Evolutionary conservation across 1,284 basidiomycete genomes (phyloP).

Genomic region (Ustilago trichophora): DNA sequence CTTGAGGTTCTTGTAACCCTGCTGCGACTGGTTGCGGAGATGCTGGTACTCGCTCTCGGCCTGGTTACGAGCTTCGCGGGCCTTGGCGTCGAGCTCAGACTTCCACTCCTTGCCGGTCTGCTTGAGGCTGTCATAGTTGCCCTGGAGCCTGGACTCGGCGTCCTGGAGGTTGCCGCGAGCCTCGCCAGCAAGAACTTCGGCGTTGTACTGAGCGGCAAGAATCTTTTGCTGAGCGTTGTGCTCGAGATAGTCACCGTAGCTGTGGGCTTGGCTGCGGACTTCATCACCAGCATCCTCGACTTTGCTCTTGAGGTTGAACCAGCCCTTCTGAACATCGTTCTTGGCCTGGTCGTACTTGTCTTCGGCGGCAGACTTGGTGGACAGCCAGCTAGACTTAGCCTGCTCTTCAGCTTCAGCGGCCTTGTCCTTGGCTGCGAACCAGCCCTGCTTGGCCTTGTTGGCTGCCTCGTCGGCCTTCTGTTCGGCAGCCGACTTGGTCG

Average conservation of each 20-base stretch:
- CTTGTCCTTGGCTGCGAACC: conserved; percentile 36
- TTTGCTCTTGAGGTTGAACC: conserved; percentile 43
- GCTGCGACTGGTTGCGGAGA: conserved; percentile 27
- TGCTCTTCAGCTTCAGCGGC: conserved; percentile 27
- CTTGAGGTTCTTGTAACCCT: conserved; percentile 40
- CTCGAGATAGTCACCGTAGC: conserved; percentile 32
- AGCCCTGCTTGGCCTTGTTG: conserved; percentile 17
- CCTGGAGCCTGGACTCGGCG: conserved; percentile 5
- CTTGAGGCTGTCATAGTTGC: conserved; percentile 27
- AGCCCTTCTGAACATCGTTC: conserved; percentile 34
- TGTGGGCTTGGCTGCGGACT: conserved; percentile 3
- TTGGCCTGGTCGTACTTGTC: conserved; percentile 30
- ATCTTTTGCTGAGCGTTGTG: conserved; percentile 48
- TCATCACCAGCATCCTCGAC: conserved; percentile 32
- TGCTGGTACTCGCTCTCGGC: conserved; percentile 33
- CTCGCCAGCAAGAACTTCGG: conserved; percentile 36
- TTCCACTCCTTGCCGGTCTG: conserved; percentile 40
- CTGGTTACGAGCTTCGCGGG: conserved; percentile 22
- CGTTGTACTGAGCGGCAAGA: conserved; percentile 48
- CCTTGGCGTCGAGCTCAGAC: conserved; percentile 35
- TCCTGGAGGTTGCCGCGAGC: conserved; percentile 12
- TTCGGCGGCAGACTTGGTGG: conserved; percentile 26
- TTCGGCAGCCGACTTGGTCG: conserved; percentile 19
- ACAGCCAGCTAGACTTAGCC: conserved; percentile 29
- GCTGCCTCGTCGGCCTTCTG: conserved; percentile 29